Evolutionary conservation across 495 filamentous ascomycete genomes (phyloP).

Genomic region (Neurospora sublineolata): DNA sequence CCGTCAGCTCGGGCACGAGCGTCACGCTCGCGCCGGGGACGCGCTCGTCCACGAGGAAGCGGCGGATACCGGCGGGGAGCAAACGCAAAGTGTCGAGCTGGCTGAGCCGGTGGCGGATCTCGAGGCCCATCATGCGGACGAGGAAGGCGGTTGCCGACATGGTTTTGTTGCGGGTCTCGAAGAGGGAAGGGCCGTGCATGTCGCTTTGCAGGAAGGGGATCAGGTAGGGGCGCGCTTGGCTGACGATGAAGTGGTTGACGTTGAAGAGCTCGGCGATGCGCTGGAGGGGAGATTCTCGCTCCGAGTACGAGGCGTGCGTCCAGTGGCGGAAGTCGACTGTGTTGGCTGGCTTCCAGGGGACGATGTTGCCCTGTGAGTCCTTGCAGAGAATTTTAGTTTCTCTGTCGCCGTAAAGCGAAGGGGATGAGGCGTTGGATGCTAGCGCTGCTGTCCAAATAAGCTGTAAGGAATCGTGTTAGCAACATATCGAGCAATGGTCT

Average conservation of each 20-base stretch:
- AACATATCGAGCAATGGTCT: background rate
- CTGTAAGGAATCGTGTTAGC: conserved; percentile 18
- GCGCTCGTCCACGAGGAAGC: conserved; percentile 78
- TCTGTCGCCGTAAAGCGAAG: conserved; percentile 45
- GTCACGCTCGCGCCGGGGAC: conserved; percentile 73
- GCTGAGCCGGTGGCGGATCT: conserved; percentile 68
- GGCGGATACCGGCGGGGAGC: conserved; percentile 55
- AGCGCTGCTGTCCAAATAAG: conserved; percentile 90
- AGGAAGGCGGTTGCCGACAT: conserved; percentile 50
- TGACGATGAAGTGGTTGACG: conserved; percentile 78
- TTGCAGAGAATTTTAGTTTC: conserved; percentile 72
- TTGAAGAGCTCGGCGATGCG: conserved; percentile 90
- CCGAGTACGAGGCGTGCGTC: conserved; percentile 56
- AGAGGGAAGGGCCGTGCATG: conserved; percentile 58
- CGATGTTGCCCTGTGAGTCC: conserved; percentile 62
- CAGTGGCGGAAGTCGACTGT: conserved; percentile 57
- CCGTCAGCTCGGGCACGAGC: conserved; percentile 67
- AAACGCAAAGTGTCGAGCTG: conserved; percentile 71
- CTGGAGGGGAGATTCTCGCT: conserved; percentile 67
- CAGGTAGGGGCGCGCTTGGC: conserved; percentile 66
- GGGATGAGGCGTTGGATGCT: conserved; percentile 74
- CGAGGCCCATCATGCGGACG: conserved; percentile 57
- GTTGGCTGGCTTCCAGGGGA: conserved; percentile 64
- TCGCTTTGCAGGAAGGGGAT: conserved; percentile 79
- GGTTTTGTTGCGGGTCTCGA: conserved; percentile 44